Percentiles rank a stretch among this genome's conserved stretches.
Evolutionary conservation across 768 basidiomycete species (phyloP).

Genomic region (Hemileccinum impolitum): DNA sequence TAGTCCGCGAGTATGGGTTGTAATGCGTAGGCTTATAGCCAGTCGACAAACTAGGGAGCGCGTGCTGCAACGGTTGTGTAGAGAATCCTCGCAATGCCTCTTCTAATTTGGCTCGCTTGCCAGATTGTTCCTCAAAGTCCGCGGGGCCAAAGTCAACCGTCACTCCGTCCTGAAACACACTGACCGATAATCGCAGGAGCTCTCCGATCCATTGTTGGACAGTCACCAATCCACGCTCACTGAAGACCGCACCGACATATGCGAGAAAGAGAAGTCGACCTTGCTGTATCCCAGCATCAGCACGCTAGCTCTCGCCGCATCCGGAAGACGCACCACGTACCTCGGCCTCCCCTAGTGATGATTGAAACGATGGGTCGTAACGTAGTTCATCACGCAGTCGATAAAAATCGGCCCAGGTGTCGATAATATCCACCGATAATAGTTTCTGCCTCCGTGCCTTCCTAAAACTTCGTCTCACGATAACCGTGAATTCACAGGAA

Average conservation of each 20-base stretch:
- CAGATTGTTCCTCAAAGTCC: slow-evolving; percentile 27
- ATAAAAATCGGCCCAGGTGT: slow-evolving; percentile 39
- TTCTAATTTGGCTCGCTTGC: slow-evolving; percentile 30
- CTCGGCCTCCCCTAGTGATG: slow-evolving; percentile 31
- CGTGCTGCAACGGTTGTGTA: slow-evolving; percentile 23
- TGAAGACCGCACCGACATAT: slow-evolving; percentile 64
- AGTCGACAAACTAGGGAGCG: slow-evolving; percentile 10
- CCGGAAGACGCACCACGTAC: slow-evolving; percentile 31
- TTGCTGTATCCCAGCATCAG: slow-evolving; percentile 42
- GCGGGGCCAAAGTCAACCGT: slow-evolving; percentile 18
- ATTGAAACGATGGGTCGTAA: slow-evolving; percentile 29
- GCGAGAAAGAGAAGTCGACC: slow-evolving; percentile 56
- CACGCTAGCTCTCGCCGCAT: slow-evolving; percentile 9
- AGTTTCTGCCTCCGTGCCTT: slow-evolving; percentile 26
- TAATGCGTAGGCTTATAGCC: slow-evolving; percentile 27
- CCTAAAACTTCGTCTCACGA: slow-evolving; percentile 23
- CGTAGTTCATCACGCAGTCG: slow-evolving; percentile 33
- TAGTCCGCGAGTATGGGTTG: slow-evolving; percentile 26
- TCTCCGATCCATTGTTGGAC: slow-evolving; percentile 57
- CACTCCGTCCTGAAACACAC: slow-evolving; percentile 14
- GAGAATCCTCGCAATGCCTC: slow-evolving; percentile 32
- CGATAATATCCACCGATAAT: slow-evolving; percentile 32
- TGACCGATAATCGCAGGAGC: slow-evolving; percentile 31
- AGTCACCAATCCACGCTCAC: slow-evolving; percentile 47
- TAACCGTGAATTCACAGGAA: slow-evolving; percentile 8